Conservation (phyloP, 495 filamentous ascomycete genomes). For the Talaromyces borbonicus region DNA sequence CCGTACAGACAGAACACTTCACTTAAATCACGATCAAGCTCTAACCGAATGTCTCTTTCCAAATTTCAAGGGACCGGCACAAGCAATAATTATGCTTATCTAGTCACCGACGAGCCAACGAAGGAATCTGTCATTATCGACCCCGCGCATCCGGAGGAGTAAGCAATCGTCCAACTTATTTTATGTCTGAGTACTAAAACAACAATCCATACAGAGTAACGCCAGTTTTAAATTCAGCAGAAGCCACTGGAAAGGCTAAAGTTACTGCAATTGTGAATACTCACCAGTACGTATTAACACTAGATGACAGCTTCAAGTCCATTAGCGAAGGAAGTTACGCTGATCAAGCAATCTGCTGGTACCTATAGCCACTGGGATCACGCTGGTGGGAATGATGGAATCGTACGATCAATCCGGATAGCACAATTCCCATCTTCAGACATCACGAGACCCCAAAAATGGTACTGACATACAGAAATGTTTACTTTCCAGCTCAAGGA, state of each 20-base stretch:
- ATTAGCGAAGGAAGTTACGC: neutral
- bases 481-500: slow-evolving; percentile 53
- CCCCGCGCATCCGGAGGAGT: slow-evolving; percentile 90
- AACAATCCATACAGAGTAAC: slow-evolving; percentile 51
- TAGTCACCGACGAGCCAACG: slow-evolving; percentile 82
- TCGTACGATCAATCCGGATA: slow-evolving; percentile 43
- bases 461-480: slow-evolving; percentile 3
- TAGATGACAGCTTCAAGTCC: neutral
- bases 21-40: neutral
- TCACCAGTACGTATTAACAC: slow-evolving; percentile 62
- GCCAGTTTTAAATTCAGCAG: slow-evolving; percentile 66
- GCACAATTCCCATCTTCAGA: slow-evolving; percentile 1
- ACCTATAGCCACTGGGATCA: slow-evolving; percentile 81
- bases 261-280: slow-evolving; percentile 89
- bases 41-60: neutral
- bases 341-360: neutral
- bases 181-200: neutral
- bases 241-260: slow-evolving; percentile 62
- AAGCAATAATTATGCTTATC: slow-evolving; percentile 93
- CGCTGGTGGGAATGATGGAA: slow-evolving; percentile 78
- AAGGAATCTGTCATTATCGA: slow-evolving; percentile 94
- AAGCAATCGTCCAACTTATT: slow-evolving; percentile 19
- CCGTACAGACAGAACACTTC: too few relatives aligned
- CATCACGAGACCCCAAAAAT: neutral
- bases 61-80: slow-evolving; percentile 67